These are phyloP conservation scores for Oenanthe sinensis DNA, from an alignment of 129 eudicot species.

Conservation along the genomic window DNA sequence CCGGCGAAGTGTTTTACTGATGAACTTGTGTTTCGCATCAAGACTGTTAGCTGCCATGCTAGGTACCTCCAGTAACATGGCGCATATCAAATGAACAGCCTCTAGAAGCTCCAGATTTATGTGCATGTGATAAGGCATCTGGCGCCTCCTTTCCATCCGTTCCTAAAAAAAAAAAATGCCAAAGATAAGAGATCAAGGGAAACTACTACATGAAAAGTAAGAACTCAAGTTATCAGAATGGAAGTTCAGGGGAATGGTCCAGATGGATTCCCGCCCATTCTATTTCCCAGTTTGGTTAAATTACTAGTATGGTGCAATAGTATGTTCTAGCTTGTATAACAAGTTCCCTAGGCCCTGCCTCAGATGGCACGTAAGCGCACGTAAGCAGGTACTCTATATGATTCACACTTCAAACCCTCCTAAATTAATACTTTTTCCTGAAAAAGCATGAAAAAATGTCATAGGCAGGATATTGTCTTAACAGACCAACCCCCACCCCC, in stretches of 20 bases:
- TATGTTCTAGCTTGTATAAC: neutral
- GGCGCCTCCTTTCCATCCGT: constrained; percentile 82
- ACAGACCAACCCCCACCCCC: too few relatives aligned
- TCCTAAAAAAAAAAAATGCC: constrained; percentile 35
- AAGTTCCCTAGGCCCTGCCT: neutral
- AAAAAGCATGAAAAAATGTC: neutral
- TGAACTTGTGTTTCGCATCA: constrained; percentile 66
- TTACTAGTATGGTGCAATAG: neutral
- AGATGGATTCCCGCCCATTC: neutral
- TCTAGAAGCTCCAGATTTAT: constrained; percentile 90
- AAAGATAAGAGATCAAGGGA: neutral
- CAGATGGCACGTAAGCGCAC: neutral
- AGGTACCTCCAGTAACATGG: constrained; percentile 93
- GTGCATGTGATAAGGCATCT: constrained; percentile 99
- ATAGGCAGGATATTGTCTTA: neutral
- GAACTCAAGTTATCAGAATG: neutral
- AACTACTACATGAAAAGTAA: neutral
- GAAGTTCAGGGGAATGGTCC: neutral
- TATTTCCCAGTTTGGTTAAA: neutral
- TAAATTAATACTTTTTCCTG: too few relatives aligned
- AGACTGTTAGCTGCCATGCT: constrained; percentile 91
- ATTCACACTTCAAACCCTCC: neutral
- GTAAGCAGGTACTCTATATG: neutral
- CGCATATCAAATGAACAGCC: constrained; percentile 84
- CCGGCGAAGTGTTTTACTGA: constrained; percentile 78